Evolutionary conservation across 345 rosid species (phyloP), one percentile per base, ranked within the genome.

Genomic region (Schrenkiella parvula): DNA sequence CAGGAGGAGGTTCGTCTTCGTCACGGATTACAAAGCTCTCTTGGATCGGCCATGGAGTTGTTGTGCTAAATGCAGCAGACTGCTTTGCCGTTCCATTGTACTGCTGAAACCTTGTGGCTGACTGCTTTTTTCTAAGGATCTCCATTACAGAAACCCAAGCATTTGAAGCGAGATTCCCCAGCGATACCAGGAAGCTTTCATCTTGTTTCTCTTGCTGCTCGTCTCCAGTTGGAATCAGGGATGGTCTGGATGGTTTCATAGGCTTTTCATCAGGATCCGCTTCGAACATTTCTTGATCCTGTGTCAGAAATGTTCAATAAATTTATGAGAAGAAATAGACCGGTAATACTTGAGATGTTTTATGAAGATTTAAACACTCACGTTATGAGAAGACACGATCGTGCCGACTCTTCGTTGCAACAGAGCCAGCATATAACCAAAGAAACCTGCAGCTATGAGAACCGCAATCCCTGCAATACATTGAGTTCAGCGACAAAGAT

Each of bases 361-460:
- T 50, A 19, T 1, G 10, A 68, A 47, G 19, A 64, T 14, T 13
- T 8, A 29, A 53, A 44, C 54, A 79, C 95, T 80, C 31, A 88
- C 98, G 63, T 63, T 81, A 69, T 84, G 85, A 43, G 92, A 83
- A 56, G 92, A 91, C 41, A 87, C 84, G 1, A 84, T 85, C 22
- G 87, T 74, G 44, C 91, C 87, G 70, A 88, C 86, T 80, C 95
- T 84, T 38, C 82, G 85, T 61, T 91, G 99, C 79, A 95, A 85
- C 79, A 95, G 79, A 41, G 99, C 99, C 31, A 95, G 80, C 99
- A 95, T 91, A 75, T 95, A 95, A 56, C 99, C 98, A 44, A 89
- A 86, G 80, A 89, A 85, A 67, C 97, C 98, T 69, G 98, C 99
- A 17, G 91, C 96, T 65, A 87, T n/a, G n/a, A 95, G 99, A 60